These are phyloP conservation scores for Fermentozyma sake DNA, from an alignment of 1,139 yeast species.

Conservation along the genomic window DNA sequence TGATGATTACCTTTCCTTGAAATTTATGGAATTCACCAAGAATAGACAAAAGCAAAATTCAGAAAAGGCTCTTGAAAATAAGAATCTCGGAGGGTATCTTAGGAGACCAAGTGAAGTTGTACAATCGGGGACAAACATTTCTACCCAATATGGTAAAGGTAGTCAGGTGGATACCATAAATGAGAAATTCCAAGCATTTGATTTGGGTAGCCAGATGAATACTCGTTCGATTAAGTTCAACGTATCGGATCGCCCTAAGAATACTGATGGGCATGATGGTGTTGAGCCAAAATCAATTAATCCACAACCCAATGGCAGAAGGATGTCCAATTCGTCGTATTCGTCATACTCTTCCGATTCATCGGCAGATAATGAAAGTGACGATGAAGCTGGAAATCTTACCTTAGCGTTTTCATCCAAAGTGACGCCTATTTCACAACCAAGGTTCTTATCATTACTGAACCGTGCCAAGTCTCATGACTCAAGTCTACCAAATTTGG, in stretches of 20 bases:
- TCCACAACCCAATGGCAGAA: constrained; percentile 4
- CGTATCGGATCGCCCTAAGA: constrained; percentile 1
- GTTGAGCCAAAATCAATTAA: constrained; percentile 9
- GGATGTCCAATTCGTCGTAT: constrained; percentile 4
- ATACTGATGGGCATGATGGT: constrained; percentile 6
- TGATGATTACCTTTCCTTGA: constrained; percentile 46
- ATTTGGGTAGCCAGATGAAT: constrained; percentile 37
- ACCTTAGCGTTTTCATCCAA: constrained; percentile 50
- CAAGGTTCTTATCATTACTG: constrained; percentile 31
- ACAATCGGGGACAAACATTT: constrained; percentile 1
- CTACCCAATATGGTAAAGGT: constrained; percentile 29
- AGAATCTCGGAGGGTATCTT: constrained; percentile 1
- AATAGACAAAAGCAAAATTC: constrained; percentile 2
- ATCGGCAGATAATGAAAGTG: constrained; percentile 17
- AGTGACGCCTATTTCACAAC: constrained; percentile 31
- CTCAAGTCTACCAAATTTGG: constrained; percentile 32
- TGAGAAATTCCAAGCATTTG: constrained; percentile 35
- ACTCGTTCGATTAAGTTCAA: constrained; percentile 11
- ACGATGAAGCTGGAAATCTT: constrained; percentile 45
- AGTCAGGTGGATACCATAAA: constrained; percentile 15
- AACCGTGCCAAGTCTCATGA: constrained; percentile 44
- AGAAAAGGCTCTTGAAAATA: constrained; percentile 3
- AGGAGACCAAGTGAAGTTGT: constrained; percentile 3
- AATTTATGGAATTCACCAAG: constrained; percentile 30
- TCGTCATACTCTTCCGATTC: constrained; percentile 13